Conservation (phyloP, 495 filamentous ascomycete genomes). For the Hypomontagnella submonticulosa region DNA sequence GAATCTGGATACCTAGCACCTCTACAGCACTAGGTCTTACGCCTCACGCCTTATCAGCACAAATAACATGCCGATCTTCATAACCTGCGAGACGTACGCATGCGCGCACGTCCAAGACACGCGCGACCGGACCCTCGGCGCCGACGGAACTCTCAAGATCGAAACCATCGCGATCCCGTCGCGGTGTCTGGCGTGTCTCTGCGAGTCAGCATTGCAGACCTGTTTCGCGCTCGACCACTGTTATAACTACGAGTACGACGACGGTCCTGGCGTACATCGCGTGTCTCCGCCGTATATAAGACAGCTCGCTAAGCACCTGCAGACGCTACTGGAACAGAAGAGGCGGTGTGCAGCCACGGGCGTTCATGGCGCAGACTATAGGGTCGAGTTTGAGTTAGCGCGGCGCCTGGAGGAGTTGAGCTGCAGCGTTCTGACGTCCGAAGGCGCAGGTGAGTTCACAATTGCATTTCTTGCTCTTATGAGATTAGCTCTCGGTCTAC, state of each 20-base stretch:
- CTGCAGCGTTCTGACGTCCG: conserved; percentile 3
- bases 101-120: conserved; percentile 21
- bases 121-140: conserved; percentile 5
- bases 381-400: not conserved
- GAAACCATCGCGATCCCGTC: conserved; percentile 20
- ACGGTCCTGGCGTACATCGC: not conserved
- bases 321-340: conserved; percentile 8
- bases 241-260: not conserved
- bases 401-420: conserved; percentile 11
- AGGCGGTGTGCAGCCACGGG: conserved; percentile 2
- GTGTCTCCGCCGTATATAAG: not conserved
- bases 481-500: not conserved
- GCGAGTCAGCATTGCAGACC: not conserved
- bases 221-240: not conserved
- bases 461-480: conserved; percentile 6
- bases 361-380: not conserved
- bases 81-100: conserved; percentile 26
- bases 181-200: conserved; percentile 15
- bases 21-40: too few species aligned
- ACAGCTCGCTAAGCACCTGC: conserved; percentile 10
- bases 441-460: conserved; percentile 26
- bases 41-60: not conserved
- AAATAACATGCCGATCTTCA: conserved; percentile 20
- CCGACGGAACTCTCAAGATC: not conserved
- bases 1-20: too few species aligned